Evolutionary conservation across 768 basidiomycete species (phyloP), one percentile per base, ranked within the genome.

Genomic region (Fomitopsis serialis): DNA sequence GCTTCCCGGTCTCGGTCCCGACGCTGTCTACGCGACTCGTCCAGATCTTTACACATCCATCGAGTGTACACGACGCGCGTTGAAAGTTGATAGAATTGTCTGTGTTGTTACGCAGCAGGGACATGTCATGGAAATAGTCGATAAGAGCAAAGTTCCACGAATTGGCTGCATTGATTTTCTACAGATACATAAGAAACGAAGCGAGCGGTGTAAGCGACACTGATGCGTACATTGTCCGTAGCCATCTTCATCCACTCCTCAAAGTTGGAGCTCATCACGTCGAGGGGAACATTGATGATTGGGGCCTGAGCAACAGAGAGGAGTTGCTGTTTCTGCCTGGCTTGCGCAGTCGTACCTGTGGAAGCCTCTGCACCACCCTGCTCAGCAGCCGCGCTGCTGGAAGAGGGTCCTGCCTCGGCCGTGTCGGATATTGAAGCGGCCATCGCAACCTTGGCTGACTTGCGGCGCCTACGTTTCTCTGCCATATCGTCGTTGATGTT

Each of bases 191-290:
- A 10, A 43, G 24, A 22, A 34, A 34, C 12, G 4, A 21, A 50
- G 13, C 22, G 15, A 52, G 49, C 23, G 46, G 47, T n/a, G 36
- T 42, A 8, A 44, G 17, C 54, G 23, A 42, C n/a, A 21, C 12
- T 42, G 50, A 29, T 3, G 74, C 84, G 61, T 66, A 98, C 97
- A 70, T 98, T 98, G 66, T 98, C 96, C 2, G 96, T 98, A 1
- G 95, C 94, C 85, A 98, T 85, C 76, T 98, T 98, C 96, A 99
- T 98, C 97, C 97, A 98, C 70, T 98, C 94, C 68, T 99, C 97
- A 64, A 87, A 97, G 62, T 94, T 97, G 36, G 85, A 87, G 70
- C 78, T 91, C 82, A 91, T 90, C n/a, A 93, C 80, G 58, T 95
- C 90, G 59, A 86, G 70, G 0, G 87, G 78, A 19, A 86, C 80